phyloP scores from a whole-genome alignment of 345 rosid genomes.

The Rhizophora apiculata region DNA sequence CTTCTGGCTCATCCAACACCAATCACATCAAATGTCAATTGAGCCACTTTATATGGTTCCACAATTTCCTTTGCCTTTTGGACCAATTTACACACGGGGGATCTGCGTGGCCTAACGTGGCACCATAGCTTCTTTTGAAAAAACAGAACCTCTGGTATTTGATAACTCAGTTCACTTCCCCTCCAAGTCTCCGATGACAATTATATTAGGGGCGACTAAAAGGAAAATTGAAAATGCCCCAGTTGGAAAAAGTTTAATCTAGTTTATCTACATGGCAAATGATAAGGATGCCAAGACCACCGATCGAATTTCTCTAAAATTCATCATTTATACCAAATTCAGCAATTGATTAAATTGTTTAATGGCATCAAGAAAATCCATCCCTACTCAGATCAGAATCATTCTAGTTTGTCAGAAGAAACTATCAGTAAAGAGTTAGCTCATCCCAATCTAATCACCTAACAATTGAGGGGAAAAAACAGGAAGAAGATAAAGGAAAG shows the following conservation, averaged over 20 bases:
- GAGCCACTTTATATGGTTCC: neutral
- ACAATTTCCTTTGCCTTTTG: neutral
- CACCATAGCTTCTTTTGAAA: neutral
- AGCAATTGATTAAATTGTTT: no score
- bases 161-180: neutral
- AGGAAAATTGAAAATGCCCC: neutral
- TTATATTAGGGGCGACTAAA: neutral
- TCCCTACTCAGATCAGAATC: no score
- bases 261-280: no score
- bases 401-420: no score
- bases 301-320: no score
- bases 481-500: no score
- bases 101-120: neutral
- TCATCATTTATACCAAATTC: no score
- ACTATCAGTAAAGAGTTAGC: no score
- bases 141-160: neutral
- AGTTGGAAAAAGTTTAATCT: neutral
- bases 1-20: neutral
- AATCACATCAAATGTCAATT: neutral
- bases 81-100: neutral
- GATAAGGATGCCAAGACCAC: no score
- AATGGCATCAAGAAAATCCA: no score
- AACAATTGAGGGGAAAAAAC: no score
- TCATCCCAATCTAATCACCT: no score
- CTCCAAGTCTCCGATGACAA: neutral